phyloP scores from a whole-genome alignment of 139 green algal genomes.

The Pleodorina starrii region DNA sequence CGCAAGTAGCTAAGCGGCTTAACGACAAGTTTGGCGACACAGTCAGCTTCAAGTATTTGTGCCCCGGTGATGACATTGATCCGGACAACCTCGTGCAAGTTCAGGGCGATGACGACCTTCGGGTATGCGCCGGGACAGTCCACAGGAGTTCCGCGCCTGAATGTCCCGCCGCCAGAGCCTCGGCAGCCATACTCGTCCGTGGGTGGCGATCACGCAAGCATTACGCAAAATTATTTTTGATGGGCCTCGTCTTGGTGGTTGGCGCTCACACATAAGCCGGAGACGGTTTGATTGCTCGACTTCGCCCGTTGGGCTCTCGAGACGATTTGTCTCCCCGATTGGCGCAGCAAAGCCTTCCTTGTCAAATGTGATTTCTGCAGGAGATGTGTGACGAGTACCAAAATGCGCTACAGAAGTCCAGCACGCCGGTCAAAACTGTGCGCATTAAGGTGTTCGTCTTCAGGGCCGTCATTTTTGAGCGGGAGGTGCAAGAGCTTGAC shows the following conservation, averaged over 20 bases:
- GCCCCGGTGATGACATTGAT: conserved; percentile 78
- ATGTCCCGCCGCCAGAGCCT: neutral
- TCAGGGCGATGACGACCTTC: conserved; percentile 81
- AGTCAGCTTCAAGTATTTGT: conserved; percentile 63
- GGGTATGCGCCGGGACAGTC: conserved; percentile 58
- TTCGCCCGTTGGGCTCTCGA: neutral
- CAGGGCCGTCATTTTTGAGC: conserved; percentile 48
- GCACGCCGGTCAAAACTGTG: conserved; percentile 77
- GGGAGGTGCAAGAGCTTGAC: conserved; percentile 28
- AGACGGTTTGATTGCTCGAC: neutral
- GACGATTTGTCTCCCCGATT: neutral
- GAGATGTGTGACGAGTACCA: conserved; percentile 86
- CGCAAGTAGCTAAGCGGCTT: conserved; percentile 41
- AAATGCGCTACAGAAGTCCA: conserved; percentile 61
- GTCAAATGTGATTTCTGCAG: conserved; percentile 50
- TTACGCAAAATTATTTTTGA: neutral
- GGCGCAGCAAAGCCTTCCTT: neutral
- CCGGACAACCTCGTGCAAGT: conserved; percentile 81
- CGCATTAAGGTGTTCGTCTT: conserved; percentile 79
- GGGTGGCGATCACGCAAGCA: neutral
- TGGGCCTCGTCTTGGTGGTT: neutral
- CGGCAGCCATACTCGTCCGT: neutral
- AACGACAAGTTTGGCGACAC: conserved; percentile 64
- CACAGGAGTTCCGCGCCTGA: conserved; percentile 24
- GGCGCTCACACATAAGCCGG: neutral